Percentiles rank a stretch among this genome's conserved stretches.
Evolutionary conservation across 495 filamentous ascomycete genomes (phyloP).

Genomic region (Aspergillus hancockii): DNA sequence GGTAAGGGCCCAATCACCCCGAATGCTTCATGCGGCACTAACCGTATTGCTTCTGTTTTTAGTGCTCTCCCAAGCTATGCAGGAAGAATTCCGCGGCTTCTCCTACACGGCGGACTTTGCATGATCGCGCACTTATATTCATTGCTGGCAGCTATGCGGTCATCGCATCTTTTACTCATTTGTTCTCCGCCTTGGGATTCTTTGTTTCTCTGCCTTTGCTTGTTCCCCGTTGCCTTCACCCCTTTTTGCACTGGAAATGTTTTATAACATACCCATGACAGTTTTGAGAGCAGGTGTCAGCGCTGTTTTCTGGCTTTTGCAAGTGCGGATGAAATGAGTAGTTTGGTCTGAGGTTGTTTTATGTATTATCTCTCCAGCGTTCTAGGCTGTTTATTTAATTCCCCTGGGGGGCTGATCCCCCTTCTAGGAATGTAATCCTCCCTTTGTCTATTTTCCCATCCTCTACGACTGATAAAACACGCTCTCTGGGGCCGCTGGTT

Average conservation of each 20-base stretch:
- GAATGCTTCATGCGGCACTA: constrained; percentile 13
- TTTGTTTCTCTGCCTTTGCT: constrained; percentile 22
- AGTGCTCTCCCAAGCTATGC: constrained; percentile 98
- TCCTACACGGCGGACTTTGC: constrained; percentile 85
- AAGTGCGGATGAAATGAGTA: constrained; percentile 22
- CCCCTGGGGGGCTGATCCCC: constrained; percentile 9
- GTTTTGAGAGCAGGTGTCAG: constrained; percentile 29
- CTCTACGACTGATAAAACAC: neutral
- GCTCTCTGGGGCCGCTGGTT: neutral
- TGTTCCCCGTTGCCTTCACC: constrained; percentile 15
- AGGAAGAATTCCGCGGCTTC: constrained; percentile 99
- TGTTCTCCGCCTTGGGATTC: constrained; percentile 20
- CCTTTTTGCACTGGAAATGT: constrained; percentile 24
- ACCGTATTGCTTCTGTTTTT: constrained; percentile 15
- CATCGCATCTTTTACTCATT: constrained; percentile 19
- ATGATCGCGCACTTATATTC: constrained; percentile 29
- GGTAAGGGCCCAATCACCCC: constrained; percentile 61
- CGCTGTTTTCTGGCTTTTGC: constrained; percentile 16
- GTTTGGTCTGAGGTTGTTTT: constrained; percentile 17
- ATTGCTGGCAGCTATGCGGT: constrained; percentile 2
- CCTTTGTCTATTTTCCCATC: constrained; percentile 1
- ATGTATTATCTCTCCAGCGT: constrained; percentile 10
- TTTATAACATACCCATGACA: constrained; percentile 32
- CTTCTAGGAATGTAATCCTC: constrained; percentile 22
- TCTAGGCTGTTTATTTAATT: constrained; percentile 18